Evolutionary conservation across 2,329 filamentous ascomycete genomes (phyloP).

Genomic region (Alternaria brassicicola): DNA sequence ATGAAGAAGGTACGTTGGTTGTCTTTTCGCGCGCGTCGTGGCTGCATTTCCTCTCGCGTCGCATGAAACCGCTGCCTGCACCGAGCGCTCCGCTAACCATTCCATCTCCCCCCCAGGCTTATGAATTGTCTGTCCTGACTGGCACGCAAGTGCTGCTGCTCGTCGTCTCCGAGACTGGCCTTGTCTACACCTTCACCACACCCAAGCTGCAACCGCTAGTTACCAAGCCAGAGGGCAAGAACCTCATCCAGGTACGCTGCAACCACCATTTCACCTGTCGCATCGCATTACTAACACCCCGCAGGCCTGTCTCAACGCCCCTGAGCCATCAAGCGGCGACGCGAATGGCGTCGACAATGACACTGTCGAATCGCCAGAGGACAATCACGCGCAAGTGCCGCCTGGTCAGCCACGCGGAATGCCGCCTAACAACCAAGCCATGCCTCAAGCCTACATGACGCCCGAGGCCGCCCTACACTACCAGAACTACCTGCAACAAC

Average conservation of each 20-base stretch:
- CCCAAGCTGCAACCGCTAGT: conserved; percentile 97
- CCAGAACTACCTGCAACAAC: conserved; percentile 76
- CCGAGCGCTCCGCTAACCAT: conserved; percentile 30
- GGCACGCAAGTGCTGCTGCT: conserved; percentile 96
- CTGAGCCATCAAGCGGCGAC: conserved; percentile 80
- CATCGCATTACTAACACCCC: conserved; percentile 43
- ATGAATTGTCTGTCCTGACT: conserved; percentile 95
- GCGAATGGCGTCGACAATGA: conserved; percentile 65
- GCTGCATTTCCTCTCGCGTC: conserved; percentile 28
- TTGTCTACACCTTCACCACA: conserved; percentile 98
- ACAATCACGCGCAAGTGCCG: conserved; percentile 79
- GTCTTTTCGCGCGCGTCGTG: neutral
- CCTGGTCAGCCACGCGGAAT: conserved; percentile 71
- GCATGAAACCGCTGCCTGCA: conserved; percentile 38
- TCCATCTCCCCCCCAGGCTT: conserved; percentile 69
- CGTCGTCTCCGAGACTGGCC: conserved; percentile 94
- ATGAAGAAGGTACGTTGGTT: conserved; percentile 96
- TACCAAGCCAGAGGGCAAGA: conserved; percentile 98
- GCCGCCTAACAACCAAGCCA: conserved; percentile 67
- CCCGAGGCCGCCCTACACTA: conserved; percentile 77
- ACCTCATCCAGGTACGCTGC: conserved; percentile 87
- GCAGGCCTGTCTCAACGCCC: conserved; percentile 94
- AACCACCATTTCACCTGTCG: conserved; percentile 5
- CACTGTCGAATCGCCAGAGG: conserved; percentile 85
- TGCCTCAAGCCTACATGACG: conserved; percentile 68